Conservation (phyloP, 805 yeast genomes). For the Suhomyces sp. region DNA sequence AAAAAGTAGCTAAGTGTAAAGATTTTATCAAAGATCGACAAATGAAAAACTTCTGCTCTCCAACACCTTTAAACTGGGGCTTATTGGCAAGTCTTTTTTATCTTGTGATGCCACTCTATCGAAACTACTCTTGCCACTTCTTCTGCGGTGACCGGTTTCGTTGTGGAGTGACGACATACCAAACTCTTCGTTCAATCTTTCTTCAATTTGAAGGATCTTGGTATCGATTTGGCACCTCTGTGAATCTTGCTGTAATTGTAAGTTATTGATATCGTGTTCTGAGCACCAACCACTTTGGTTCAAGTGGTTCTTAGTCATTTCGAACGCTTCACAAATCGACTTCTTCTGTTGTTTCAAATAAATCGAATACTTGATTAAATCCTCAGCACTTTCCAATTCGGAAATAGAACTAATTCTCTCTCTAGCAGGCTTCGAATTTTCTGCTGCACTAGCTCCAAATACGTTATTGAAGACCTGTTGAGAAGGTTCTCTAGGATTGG, state of each 20-base stretch:
- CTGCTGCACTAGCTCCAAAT: background rate
- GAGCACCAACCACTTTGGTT: constrained; percentile 43
- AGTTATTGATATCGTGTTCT: constrained; percentile 37
- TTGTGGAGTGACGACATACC: constrained; percentile 21
- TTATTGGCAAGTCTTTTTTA: constrained; percentile 13
- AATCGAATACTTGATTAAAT: constrained; percentile 28
- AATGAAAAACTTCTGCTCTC: constrained; percentile 30
- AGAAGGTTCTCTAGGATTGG: background rate
- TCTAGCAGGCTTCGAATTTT: background rate
- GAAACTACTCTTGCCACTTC: background rate
- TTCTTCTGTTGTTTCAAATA: constrained; percentile 34
- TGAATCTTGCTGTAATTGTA: constrained; percentile 37
- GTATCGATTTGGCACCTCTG: constrained; percentile 37
- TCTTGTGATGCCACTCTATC: constrained; percentile 4
- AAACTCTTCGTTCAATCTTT: constrained; percentile 29
- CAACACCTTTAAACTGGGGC: constrained; percentile 33
- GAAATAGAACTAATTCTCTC: constrained; percentile 15
- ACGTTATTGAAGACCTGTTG: background rate
- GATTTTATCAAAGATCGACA: constrained; percentile 10
- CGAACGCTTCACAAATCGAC: constrained; percentile 32
- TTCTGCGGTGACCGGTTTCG: constrained; percentile 1
- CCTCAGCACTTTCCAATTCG: constrained; percentile 23
- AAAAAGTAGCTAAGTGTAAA: background rate
- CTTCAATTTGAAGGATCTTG: constrained; percentile 36
- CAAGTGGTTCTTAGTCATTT: constrained; percentile 29